Conservation (phyloP, 177 flowering plant genomes). For the Tripterygium wilfordii region DNA sequence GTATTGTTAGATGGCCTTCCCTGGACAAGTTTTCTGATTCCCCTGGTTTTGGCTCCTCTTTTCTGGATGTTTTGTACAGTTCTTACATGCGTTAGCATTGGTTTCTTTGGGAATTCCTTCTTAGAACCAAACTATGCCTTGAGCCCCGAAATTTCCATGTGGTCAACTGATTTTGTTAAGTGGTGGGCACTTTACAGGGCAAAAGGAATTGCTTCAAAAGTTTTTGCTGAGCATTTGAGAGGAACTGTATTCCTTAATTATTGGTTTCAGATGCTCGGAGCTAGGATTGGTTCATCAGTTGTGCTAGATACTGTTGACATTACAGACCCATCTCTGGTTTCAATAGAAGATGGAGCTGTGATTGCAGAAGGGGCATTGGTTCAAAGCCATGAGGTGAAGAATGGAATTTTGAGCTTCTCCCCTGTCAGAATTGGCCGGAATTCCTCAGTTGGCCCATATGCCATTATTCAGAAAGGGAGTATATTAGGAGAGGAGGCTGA, state of each 20-base stretch:
- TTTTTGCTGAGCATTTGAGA: slow-evolving; percentile 65
- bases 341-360: slow-evolving; percentile 65
- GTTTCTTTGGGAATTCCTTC: slow-evolving; percentile 63
- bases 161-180: slow-evolving; percentile 61
- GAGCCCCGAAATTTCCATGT: slow-evolving; percentile 51
- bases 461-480: slow-evolving; percentile 64
- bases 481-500: slow-evolving; percentile 36
- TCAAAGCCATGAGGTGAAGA: slow-evolving; percentile 74
- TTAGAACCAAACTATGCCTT: slow-evolving; percentile 64
- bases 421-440: slow-evolving; percentile 58
- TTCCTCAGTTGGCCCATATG: slow-evolving; percentile 57
- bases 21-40: slow-evolving; percentile 24
- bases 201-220: slow-evolving; percentile 54
- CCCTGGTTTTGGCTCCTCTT: slow-evolving; percentile 49
- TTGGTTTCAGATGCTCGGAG: slow-evolving; percentile 81
- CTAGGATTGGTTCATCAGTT: slow-evolving; percentile 65
- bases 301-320: slow-evolving; percentile 66
- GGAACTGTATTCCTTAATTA: slow-evolving; percentile 71
- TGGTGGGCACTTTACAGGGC: slow-evolving; percentile 86
- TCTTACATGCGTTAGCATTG: slow-evolving; percentile 44
- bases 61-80: slow-evolving; percentile 62
- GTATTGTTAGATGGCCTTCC: slow-evolving; percentile 7
- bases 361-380: slow-evolving; percentile 74
- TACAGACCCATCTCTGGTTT: slow-evolving; percentile 71
- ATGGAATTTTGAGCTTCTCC: slow-evolving; percentile 54